A percentile compares a stretch with the other conserved stretches of the same genome.
Conservation (phyloP, 2,329 filamentous ascomycete genomes). For the Diaporthe capsici region DNA sequence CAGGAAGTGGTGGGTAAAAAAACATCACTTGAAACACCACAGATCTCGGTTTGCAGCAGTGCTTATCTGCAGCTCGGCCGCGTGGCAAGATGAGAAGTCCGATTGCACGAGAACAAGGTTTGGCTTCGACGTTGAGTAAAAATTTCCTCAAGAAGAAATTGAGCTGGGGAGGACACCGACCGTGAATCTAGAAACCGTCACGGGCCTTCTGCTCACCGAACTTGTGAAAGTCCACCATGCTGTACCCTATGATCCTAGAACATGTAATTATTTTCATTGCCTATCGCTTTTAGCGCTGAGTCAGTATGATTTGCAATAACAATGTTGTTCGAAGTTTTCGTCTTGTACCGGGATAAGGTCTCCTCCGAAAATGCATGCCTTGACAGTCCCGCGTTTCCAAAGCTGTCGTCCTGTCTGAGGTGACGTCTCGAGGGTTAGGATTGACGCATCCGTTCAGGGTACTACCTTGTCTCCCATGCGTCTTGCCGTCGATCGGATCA, state of each 20-base stretch:
- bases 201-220: background rate
- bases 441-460: conserved; percentile 15
- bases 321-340: background rate
- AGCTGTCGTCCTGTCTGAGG: conserved; percentile 32
- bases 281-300: background rate
- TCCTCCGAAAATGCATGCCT: background rate
- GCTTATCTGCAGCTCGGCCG: background rate
- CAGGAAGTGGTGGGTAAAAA: background rate
- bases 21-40: conserved; percentile 25
- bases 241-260: background rate
- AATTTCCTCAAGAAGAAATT: background rate
- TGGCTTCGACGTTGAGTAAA: background rate
- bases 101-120: background rate
- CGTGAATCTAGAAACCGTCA: background rate
- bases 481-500: conserved; percentile 23
- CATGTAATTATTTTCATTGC: background rate
- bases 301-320: background rate
- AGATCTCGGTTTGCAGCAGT: background rate
- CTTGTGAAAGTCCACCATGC: background rate
- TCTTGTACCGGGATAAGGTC: background rate
- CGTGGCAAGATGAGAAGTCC: conserved; percentile 8
- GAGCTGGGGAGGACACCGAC: background rate
- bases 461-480: background rate
- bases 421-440: conserved; percentile 34
- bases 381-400: conserved; percentile 8